phyloP scores from a whole-genome alignment of 140 eudicot genomes.

The Senecio squalidus region DNA sequence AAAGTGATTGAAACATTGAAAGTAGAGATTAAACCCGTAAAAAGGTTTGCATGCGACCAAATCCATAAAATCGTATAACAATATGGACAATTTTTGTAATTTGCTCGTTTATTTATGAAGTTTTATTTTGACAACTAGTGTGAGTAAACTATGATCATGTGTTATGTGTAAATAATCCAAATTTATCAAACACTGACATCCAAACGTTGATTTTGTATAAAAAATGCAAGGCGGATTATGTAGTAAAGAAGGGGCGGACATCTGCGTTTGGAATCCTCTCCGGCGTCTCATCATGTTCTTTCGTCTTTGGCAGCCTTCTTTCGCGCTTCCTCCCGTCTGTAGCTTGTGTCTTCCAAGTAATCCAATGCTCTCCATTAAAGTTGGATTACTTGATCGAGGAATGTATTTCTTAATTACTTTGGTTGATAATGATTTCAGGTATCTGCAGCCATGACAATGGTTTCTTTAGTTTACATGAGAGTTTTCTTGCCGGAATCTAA shows the following conservation, averaged over 20 bases:
- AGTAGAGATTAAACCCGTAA: too few species aligned
- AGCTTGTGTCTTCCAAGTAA: slow-evolving; percentile 65
- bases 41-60: too few species aligned
- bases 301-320: slow-evolving; percentile 61
- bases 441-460: slow-evolving; percentile 48
- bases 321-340: slow-evolving; percentile 72
- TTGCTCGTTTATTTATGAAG: too few species aligned
- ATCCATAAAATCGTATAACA: too few species aligned
- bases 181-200: not conserved
- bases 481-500: slow-evolving; percentile 59
- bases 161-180: too few species aligned
- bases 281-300: slow-evolving; percentile 67
- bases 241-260: slow-evolving; percentile 47
- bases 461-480: slow-evolving; percentile 69
- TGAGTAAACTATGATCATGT: too few species aligned
- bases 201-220: not conserved
- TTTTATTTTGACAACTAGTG: too few species aligned
- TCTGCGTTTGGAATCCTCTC: slow-evolving; percentile 70
- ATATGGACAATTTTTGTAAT: too few species aligned
- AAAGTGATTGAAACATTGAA: too few species aligned
- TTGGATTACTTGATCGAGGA: not conserved
- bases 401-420: not conserved
- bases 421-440: slow-evolving; percentile 28
- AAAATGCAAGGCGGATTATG: slow-evolving; percentile 58
- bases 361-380: not conserved